A percentile compares a stretch with the other conserved stretches of the same genome.
These are phyloP conservation scores for Ascochyta pisi DNA, from an alignment of 2,329 filamentous ascomycete genomes.

Conservation along the genomic window DNA sequence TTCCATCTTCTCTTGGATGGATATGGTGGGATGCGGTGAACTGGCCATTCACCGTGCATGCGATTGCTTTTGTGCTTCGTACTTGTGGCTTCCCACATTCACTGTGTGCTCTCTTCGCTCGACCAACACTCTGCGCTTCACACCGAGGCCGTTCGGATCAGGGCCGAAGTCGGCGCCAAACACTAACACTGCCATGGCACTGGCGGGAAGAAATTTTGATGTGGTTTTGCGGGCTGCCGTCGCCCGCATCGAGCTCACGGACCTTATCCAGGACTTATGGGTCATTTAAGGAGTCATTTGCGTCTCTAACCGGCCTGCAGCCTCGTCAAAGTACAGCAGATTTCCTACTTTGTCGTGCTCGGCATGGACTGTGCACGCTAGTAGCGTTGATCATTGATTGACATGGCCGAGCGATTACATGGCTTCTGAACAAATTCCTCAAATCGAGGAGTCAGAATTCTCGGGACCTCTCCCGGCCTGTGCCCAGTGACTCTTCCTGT, in stretches of 20 bases:
- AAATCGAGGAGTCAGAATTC: conserved; percentile 17
- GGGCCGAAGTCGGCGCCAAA: conserved; percentile 31
- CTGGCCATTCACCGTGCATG: neutral
- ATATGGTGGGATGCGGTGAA: neutral
- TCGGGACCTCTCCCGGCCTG: neutral
- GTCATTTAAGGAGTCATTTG: conserved; percentile 17
- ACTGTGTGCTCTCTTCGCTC: neutral
- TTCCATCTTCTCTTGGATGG: neutral
- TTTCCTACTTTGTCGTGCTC: conserved; percentile 11
- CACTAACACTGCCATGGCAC: conserved; percentile 26
- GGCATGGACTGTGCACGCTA: conserved; percentile 12
- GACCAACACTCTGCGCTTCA: conserved; percentile 3
- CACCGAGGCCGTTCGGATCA: conserved; percentile 7
- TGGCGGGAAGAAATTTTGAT: conserved; percentile 34
- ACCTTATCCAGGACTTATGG: conserved; percentile 9
- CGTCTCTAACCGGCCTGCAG: conserved; percentile 14
- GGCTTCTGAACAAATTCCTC: conserved; percentile 11
- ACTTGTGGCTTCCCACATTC: neutral
- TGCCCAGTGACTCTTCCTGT: neutral
- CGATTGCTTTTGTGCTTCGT: neutral
- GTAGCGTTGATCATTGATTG: conserved; percentile 13
- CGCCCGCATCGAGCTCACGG: conserved; percentile 15
- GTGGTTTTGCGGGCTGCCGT: conserved; percentile 16
- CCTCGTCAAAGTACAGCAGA: conserved; percentile 11
- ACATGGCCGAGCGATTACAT: conserved; percentile 11